Evolutionary conservation across 208 protist species (phyloP), one percentile per base, ranked within the genome.

Genomic region (Leishmania tarentolae): DNA sequence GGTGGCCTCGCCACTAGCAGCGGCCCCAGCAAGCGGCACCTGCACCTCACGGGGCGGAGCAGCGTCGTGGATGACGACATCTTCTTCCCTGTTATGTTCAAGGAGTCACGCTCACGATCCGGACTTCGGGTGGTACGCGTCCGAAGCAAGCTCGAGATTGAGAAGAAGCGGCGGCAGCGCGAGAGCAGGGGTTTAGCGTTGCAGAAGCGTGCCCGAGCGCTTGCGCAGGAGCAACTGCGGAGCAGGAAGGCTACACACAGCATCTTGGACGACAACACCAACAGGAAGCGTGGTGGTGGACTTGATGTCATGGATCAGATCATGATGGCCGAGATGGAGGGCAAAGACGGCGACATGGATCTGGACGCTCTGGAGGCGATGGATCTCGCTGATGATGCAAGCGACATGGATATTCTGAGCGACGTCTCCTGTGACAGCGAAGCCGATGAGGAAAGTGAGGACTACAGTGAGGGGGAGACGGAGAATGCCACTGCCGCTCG

Each of bases 61-160:
- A 81, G 79, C 76, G 83, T 84, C 46, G 78, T 86, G 13, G 78
- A 82, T 73, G 87, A 88, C 61, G 93, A 94, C 68, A 91, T 97
- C 75, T 74, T 91, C 78, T 97, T 97, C 71, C 93, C 93, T 4
- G 79, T 81, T 11, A 95, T 93, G 89, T 97, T 97, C 80, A 89
- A 87, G 57, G 91, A 97, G 77, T 87, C 89, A 3, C 87, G 87
- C n/a, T 88, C 86, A 35, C 85, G 86, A 31, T 85, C 84, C 2
- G 90, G 86, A 15, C 86, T 81, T 37, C 87, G 84, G 24, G 85
- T 88, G 19, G 76, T 93, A 61, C 88, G 89, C 3, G 90, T 95
- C 66, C 83, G 84, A 47, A 92, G 86, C 83, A 87, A 78, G 79
- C 68, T 87, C 4, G 83, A 89, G 21, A 68, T 83, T 6, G 81